Evolutionary conservation across 208 protist genomes (phyloP).

Genomic region (Wallacemonas sp.): DNA sequence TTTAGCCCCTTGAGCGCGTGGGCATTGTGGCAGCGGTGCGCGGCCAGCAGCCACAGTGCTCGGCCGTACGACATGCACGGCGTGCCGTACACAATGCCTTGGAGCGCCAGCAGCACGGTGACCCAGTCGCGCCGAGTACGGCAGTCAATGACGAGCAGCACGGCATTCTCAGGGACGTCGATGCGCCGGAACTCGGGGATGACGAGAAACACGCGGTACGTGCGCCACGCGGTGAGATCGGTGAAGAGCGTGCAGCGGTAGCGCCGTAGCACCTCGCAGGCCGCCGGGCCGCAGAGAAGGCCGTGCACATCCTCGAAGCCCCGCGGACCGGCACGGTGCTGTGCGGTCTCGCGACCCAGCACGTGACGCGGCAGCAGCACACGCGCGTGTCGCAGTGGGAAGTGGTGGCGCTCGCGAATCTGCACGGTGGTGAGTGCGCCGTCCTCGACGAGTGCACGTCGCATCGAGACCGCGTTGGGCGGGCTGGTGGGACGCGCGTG

Average conservation of each 20-base stretch:
- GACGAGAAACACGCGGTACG: constrained; percentile 62
- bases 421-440: constrained; percentile 11
- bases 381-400: constrained; percentile 40
- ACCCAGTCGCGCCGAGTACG: constrained; percentile 48
- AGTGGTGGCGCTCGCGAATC: constrained; percentile 57
- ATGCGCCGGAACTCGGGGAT: constrained; percentile 35
- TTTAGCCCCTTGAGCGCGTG: constrained; percentile 36
- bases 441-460: neutral
- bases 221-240: constrained; percentile 7
- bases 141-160: constrained; percentile 76
- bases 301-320: constrained; percentile 50
- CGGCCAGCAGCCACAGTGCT: constrained; percentile 77
- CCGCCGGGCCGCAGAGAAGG: constrained; percentile 53
- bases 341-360: constrained; percentile 42
- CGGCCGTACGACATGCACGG: constrained; percentile 60
- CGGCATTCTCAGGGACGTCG: constrained; percentile 30
- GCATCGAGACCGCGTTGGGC: no score
- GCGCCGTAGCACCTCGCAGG: constrained; percentile 51
- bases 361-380: constrained; percentile 49
- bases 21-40: constrained; percentile 39
- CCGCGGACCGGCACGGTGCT: constrained; percentile 26
- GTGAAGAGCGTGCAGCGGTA: constrained; percentile 66
- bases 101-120: constrained; percentile 44
- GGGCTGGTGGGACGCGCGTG: no score
- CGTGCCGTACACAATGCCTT: constrained; percentile 4